Evolutionary conservation across 208 protist species (phyloP).

Genomic region (Acanthamoeba triangularis): DNA sequence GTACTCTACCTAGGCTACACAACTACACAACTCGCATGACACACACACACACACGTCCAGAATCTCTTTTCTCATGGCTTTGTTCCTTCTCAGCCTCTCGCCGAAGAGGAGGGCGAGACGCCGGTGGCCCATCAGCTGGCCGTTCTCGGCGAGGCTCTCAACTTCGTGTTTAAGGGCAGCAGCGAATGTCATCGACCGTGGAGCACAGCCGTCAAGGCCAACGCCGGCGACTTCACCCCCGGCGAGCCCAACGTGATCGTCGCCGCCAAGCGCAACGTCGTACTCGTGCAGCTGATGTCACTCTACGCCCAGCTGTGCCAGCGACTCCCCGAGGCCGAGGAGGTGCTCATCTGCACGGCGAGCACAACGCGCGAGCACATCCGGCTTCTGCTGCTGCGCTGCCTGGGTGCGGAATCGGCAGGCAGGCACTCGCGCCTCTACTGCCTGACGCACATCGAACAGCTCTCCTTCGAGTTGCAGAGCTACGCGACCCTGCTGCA

Average conservation of each 20-base stretch:
- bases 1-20: not conserved
- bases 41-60: no score
- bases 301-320: slow-evolving; percentile 63
- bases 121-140: not conserved
- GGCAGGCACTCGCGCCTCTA: slow-evolving; percentile 10
- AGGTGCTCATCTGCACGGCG: slow-evolving; percentile 65
- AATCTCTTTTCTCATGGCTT: no score
- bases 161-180: slow-evolving; percentile 7
- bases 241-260: slow-evolving; percentile 62
- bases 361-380: slow-evolving; percentile 51
- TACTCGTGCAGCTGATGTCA: slow-evolving; percentile 48
- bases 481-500: slow-evolving; percentile 11
- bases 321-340: slow-evolving; percentile 56
- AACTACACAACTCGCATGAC: no score
- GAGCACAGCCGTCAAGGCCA: not conserved
- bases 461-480: slow-evolving; percentile 63
- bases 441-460: slow-evolving; percentile 60
- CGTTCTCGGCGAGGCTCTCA: not conserved
- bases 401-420: slow-evolving; percentile 35
- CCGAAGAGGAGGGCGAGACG: not conserved
- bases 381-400: slow-evolving; percentile 36
- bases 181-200: slow-evolving; percentile 42
- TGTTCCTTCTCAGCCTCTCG: not conserved
- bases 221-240: slow-evolving; percentile 19
- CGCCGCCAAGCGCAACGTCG: not conserved